phyloP scores from a whole-genome alignment of 2,329 filamentous ascomycete genomes.

The Cladophialophora chaetospira region DNA sequence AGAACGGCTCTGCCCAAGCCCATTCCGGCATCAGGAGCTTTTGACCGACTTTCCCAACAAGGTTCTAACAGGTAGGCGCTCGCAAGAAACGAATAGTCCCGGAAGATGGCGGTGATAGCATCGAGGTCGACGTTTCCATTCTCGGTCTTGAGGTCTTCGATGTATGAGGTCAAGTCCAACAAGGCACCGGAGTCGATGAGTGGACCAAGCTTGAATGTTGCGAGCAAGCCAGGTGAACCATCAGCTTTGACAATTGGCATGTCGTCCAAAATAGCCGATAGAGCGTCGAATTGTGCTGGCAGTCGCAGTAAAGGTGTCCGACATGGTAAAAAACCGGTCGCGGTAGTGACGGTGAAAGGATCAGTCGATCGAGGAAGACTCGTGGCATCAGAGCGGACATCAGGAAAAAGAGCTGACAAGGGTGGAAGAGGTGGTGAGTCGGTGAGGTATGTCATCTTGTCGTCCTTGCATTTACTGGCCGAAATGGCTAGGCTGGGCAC shows the following conservation, averaged over 20 bases:
- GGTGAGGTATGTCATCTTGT: constrained; percentile 24
- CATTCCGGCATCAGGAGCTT: constrained; percentile 65
- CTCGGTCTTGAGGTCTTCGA: constrained; percentile 64
- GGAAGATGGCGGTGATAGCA: constrained; percentile 80
- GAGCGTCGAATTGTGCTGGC: constrained; percentile 70
- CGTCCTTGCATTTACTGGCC: too few species aligned
- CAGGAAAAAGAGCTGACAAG: constrained; percentile 46
- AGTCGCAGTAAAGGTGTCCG: constrained; percentile 52
- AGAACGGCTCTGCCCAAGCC: constrained; percentile 74
- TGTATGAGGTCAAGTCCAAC: constrained; percentile 71
- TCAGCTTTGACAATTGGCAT: constrained; percentile 77
- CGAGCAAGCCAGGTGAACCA: constrained; percentile 76
- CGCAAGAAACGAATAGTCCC: constrained; percentile 88
- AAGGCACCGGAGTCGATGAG: constrained; percentile 69
- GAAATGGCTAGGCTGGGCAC: too few species aligned
- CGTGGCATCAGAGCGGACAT: constrained; percentile 47
- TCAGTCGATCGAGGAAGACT: constrained; percentile 45
- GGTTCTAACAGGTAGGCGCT: constrained; percentile 90
- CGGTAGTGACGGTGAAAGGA: constrained; percentile 52
- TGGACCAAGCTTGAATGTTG: constrained; percentile 71
- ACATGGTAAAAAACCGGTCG: constrained; percentile 49
- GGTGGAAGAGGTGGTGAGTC: constrained; percentile 37
- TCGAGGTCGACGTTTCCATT: constrained; percentile 65
- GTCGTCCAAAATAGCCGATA: constrained; percentile 71
- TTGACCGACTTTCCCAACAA: constrained; percentile 73